Evolutionary conservation across 257 asterid genomes (phyloP), one percentile per base, ranked within the genome.

Genomic region (Solanum verrucosum): DNA sequence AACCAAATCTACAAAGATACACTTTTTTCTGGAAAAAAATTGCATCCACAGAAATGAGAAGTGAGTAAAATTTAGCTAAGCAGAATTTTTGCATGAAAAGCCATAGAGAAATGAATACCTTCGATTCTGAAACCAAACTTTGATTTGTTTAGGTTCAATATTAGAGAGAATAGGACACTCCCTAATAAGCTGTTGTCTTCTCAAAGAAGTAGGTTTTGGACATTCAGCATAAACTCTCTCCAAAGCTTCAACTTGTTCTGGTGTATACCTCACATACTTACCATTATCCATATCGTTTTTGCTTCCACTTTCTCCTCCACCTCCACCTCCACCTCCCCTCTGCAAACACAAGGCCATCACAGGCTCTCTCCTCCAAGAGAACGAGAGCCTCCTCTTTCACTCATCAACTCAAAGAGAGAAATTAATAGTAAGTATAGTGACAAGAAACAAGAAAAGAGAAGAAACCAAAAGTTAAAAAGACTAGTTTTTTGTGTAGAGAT

Each of bases 61-160:
- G 60, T 2, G 60, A 49, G 3, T 4, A 46, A 46, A 46, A 46
- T 46, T 46, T 46, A 46, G 6, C 21, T 49, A 56, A 56, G 25
- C 65, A 56, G 2, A 59, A 59, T 1, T 59, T 59, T 8, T 59
- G 13, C 27, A 20, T 59, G 13, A 59, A 59, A 59, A 52, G 21
- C 8, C 59, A 14, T 49, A 52, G 63, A 16, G 21, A 52, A 52
- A 52, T 15, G 37, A 70, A 71, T 14, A 75, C 99, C 99, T 95
- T 75, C 99, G 92, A 88, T 97, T 97, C 91, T 97, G 99, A 92
- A 97, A 97, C 99, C 98, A 97, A 89, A 97, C 99, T 96, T 97
- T 97, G 96, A 97, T 97, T 90, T 97, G 99, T 67, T 97, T 97
- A 67, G 98, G 98, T 91, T 95, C 99, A 92, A 97, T 97, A 91